Conservation (phyloP, 148 eudicot genomes). For the Fagopyrum homotropicum region DNA sequence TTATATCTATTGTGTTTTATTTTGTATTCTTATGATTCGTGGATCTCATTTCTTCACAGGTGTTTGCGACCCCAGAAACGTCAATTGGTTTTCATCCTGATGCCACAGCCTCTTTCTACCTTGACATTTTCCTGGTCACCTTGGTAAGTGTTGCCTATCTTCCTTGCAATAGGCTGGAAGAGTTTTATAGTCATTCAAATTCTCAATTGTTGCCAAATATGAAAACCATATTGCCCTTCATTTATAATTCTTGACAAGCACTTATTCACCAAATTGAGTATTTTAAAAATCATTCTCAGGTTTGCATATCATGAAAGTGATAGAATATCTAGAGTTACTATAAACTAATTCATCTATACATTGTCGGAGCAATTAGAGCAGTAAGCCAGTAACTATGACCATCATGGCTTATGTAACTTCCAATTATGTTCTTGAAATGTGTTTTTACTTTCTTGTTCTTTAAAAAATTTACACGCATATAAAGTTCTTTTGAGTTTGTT, state of each 20-base stretch:
- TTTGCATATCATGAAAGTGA: neutral
- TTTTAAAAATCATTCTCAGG: neutral
- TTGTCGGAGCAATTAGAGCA: too few species aligned
- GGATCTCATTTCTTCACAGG: slow-evolving; percentile 31
- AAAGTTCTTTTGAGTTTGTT: neutral
- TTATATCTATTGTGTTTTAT: neutral
- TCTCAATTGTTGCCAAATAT: neutral
- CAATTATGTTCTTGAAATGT: too few species aligned
- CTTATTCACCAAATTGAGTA: neutral
- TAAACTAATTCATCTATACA: too few species aligned
- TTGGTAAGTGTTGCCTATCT: slow-evolving; percentile 37
- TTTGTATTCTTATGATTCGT: neutral
- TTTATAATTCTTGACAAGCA: neutral
- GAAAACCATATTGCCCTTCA: neutral
- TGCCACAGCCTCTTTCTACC: slow-evolving; percentile 88
- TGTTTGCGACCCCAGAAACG: slow-evolving; percentile 91
- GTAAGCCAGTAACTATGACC: too few species aligned
- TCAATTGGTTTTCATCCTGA: slow-evolving; percentile 90
- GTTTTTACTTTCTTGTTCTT: too few species aligned
- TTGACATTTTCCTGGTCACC: slow-evolving; percentile 76
- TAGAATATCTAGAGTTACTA: neutral
- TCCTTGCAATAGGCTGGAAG: neutral
- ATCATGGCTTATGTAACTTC: too few species aligned
- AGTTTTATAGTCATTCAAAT: neutral
- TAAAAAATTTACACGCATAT: neutral